Evolutionary conservation across 2,329 filamentous ascomycete genomes (phyloP).

Genomic region (Fusarium sp.): DNA sequence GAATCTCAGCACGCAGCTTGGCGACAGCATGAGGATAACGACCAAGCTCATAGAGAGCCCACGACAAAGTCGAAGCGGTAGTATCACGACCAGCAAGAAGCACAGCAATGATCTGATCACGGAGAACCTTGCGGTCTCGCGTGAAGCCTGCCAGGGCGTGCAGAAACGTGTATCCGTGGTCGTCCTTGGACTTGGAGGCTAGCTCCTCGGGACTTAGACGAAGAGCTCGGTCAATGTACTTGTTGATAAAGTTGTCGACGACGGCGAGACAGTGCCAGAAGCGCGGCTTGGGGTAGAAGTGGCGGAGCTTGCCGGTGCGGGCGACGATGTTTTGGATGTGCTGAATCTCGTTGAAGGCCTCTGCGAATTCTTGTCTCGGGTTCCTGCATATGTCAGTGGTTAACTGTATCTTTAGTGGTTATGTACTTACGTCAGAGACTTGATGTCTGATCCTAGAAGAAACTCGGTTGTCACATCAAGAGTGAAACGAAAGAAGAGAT

Average conservation of each 20-base stretch:
- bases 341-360: slow-evolving; percentile 85
- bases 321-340: slow-evolving; percentile 76
- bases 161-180: slow-evolving; percentile 83
- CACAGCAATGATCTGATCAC: slow-evolving; percentile 86
- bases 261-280: slow-evolving; percentile 74
- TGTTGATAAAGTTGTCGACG: slow-evolving; percentile 81
- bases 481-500: slow-evolving; percentile 87
- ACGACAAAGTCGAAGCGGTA: slow-evolving; percentile 84
- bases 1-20: slow-evolving; percentile 80
- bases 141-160: slow-evolving; percentile 88
- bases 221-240: slow-evolving; percentile 81
- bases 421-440: slow-evolving; percentile 64
- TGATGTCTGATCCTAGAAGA: slow-evolving; percentile 81
- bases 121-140: slow-evolving; percentile 75
- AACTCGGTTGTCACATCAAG: slow-evolving; percentile 91
- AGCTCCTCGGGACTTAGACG: slow-evolving; percentile 78
- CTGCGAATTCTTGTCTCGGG: slow-evolving; percentile 76
- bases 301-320: slow-evolving; percentile 72
- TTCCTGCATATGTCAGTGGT: slow-evolving; percentile 39
- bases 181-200: slow-evolving; percentile 76
- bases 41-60: slow-evolving; percentile 85
- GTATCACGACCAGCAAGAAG: slow-evolving; percentile 90
- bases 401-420: too few relatives aligned
- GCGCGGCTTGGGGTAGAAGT: slow-evolving; percentile 70
- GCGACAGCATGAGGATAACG: slow-evolving; percentile 74